Evolutionary conservation across 1,139 yeast species (phyloP), one percentile per base, ranked within the genome.

Genomic region (Candida sp.): DNA sequence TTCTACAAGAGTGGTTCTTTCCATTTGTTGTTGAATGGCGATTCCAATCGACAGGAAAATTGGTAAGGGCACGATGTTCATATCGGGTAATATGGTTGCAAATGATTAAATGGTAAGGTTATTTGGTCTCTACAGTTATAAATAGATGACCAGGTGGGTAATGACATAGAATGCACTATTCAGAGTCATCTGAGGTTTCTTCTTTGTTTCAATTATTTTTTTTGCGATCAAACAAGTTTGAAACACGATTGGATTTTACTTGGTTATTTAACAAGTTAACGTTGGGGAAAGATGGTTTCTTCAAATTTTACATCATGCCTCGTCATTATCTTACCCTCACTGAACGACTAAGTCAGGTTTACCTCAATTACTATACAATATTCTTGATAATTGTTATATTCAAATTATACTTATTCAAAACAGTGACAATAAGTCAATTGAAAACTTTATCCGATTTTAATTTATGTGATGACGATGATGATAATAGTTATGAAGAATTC

Each of bases 281-380:
- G n/a, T n/a, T n/a, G n/a, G n/a, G n/a, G n/a, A n/a, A n/a, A n/a
- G n/a, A n/a, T n/a, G n/a, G 5, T 15, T 12, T 4, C 12, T 5
- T 33, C 11, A 25, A 12, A 19, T 19, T 9, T 21, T 35, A 8
- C 25, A 35, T 15, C 5, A 51, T 49, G 51, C 19, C 38, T 15
- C 45, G 52, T 33, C 57, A 63, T 37, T 68, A 60, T 44, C 57
- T 70, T 39, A 57, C 57, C 39, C 51, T 64, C 19, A 43, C 61
- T 19, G 89, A 83, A 49, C 56, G 73, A 38, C 51, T 82, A 6
- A 68, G 84, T 2, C 90, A 84, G 53, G 58, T 76, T 5, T 81
- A 85, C 76, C 54, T 83, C 22, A 83, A 83, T 56, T 73, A 73
- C 49, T 78, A 74, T 55, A 71, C 87, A 1, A 50, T 84, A 2